Conservation (phyloP, 192 early-diverging fungal genomes). For the Coemansia sp. region DNA sequence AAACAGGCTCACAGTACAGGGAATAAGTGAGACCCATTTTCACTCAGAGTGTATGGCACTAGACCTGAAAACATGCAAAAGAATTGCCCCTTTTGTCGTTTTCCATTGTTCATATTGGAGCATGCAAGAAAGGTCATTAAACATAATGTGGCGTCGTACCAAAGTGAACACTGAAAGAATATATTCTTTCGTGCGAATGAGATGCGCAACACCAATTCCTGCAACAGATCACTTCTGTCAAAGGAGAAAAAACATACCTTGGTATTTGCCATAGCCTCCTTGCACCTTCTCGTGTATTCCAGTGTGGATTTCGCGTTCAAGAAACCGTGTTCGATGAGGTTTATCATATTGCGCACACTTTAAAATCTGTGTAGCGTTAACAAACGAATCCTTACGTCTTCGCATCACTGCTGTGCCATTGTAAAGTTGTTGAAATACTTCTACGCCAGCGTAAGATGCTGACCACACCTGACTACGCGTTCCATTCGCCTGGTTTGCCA, state of each 20-base stretch:
- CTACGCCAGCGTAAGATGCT: conserved; percentile 61
- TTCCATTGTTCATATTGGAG: not conserved
- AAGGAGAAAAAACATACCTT: conserved; percentile 61
- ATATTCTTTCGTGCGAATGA: not conserved
- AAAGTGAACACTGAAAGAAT: not conserved
- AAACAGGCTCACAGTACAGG: not conserved
- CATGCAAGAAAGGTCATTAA: not conserved
- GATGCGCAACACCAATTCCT: not conserved
- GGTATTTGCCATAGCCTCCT: conserved; percentile 94
- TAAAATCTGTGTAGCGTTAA: conserved; percentile 93
- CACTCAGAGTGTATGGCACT: not conserved
- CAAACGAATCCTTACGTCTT: conserved; percentile 70
- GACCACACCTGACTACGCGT: conserved; percentile 45
- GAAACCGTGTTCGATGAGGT: conserved; percentile 79
- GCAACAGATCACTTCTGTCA: not conserved
- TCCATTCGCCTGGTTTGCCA: conserved; percentile 4
- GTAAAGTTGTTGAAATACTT: conserved; percentile 77
- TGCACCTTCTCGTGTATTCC: conserved; percentile 91
- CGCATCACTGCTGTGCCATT: conserved; percentile 78
- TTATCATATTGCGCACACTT: conserved; percentile 89
- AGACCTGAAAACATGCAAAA: not conserved
- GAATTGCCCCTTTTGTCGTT: not conserved
- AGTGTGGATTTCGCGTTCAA: conserved; percentile 80
- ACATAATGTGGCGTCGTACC: not conserved
- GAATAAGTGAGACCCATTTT: not conserved